A percentile compares a stretch with the other conserved stretches of the same genome.
These are phyloP conservation scores for Ailanthus altissimus DNA, from an alignment of 345 rosid genomes.

Conservation along the genomic window DNA sequence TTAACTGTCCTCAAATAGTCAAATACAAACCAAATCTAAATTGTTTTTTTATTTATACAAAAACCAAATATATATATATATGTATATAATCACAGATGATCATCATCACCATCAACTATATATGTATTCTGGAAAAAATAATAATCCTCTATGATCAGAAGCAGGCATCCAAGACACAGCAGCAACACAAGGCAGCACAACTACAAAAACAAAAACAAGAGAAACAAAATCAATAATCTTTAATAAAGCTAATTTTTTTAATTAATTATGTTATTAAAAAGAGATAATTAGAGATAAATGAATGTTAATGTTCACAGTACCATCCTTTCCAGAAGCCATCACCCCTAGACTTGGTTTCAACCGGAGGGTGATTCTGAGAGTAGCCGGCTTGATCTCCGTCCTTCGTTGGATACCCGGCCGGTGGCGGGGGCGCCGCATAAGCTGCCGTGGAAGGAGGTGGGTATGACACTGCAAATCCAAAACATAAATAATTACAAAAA, in stretches of 20 bases:
- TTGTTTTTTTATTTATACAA: too few relatives aligned
- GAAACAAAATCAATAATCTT: not conserved
- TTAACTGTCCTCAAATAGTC: too few relatives aligned
- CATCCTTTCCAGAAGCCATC: slow-evolving; percentile 85
- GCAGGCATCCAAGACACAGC: slow-evolving; percentile 67
- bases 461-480: slow-evolving; percentile 27
- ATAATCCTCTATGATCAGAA: slow-evolving; percentile 19
- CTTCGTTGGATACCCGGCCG: slow-evolving; percentile 58
- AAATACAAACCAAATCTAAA: too few relatives aligned
- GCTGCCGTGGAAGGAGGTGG: slow-evolving; percentile 28
- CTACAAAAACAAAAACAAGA: slow-evolving; percentile 31
- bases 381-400: slow-evolving; percentile 20
- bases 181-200: slow-evolving; percentile 74
- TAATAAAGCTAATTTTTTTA: too few relatives aligned
- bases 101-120: not conserved
- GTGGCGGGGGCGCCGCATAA: slow-evolving; percentile 46
- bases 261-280: too few relatives aligned
- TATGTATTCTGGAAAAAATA: not conserved
- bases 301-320: slow-evolving; percentile 37
- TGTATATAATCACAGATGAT: too few relatives aligned
- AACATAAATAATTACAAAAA: too few relatives aligned
- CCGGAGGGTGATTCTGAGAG: slow-evolving; percentile 23
- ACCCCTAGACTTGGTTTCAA: slow-evolving; percentile 61
- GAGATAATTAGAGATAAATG: too few relatives aligned
- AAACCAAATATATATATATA: too few relatives aligned